Conservation (phyloP, 805 yeast genomes). For the Lachancea quebecensis region DNA sequence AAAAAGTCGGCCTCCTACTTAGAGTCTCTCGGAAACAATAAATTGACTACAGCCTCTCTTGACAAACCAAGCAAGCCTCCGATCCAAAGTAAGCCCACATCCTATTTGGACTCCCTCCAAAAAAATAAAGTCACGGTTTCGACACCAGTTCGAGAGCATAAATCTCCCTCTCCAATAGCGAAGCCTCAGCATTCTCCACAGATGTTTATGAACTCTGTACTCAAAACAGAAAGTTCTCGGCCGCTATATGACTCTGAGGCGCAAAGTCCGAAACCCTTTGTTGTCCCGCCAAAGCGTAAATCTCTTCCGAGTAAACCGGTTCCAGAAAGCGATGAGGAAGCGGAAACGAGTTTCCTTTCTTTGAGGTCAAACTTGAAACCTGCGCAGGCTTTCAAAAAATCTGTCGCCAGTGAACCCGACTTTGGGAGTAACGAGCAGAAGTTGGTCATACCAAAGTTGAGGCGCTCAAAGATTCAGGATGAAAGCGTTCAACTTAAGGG, state of each 20-base stretch:
- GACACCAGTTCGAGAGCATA: not conserved
- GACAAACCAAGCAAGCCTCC: too few relatives aligned
- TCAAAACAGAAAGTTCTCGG: slow-evolving; percentile 1
- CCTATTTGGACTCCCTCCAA: slow-evolving; percentile 16
- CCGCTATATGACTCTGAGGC: not conserved
- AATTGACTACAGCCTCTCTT: not conserved
- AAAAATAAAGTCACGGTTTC: slow-evolving; percentile 15
- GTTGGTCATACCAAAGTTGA: not conserved
- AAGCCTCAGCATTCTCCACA: not conserved
- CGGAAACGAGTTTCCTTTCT: not conserved
- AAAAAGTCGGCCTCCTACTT: not conserved
- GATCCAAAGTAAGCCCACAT: not conserved
- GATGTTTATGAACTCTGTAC: slow-evolving; percentile 3
- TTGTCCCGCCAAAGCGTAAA: slow-evolving; percentile 2
- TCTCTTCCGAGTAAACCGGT: not conserved
- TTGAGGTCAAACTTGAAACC: not conserved
- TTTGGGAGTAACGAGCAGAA: not conserved
- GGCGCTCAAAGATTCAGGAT: not conserved
- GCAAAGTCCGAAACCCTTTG: not conserved
- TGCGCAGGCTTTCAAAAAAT: not conserved
- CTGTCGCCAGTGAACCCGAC: not conserved
- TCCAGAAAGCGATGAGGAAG: not conserved
- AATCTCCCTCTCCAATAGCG: not conserved
- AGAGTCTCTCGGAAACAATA: not conserved
- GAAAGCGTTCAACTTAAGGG: not conserved